Evolutionary conservation across 192 early-diverging fungal species (phyloP).

Genomic region (Funneliformis mosseae): DNA sequence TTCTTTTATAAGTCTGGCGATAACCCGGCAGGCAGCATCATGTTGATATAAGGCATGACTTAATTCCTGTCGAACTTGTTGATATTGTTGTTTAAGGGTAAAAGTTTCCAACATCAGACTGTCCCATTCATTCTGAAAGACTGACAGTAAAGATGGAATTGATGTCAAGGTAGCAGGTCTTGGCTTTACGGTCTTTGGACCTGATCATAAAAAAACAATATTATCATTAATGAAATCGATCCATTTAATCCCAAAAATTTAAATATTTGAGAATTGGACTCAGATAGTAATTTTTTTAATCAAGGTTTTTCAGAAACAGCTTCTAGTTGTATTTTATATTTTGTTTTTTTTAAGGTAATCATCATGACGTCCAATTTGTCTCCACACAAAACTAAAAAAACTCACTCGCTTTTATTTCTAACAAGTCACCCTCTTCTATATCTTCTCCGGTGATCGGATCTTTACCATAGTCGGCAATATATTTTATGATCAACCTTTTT

Average conservation of each 20-base stretch:
- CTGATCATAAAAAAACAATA: constrained; percentile 33
- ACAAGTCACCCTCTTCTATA: constrained; percentile 70
- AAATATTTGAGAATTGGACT: neutral
- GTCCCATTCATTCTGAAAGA: constrained; percentile 97
- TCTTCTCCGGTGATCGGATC: constrained; percentile 82
- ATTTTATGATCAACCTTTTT: constrained; percentile 82
- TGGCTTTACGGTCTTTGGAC: constrained; percentile 72
- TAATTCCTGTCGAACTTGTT: constrained; percentile 88
- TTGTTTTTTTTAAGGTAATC: neutral
- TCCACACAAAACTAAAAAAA: neutral
- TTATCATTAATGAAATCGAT: neutral
- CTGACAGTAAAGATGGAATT: constrained; percentile 83
- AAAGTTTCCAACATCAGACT: constrained; percentile 94
- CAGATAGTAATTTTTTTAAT: neutral
- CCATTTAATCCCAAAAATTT: neutral
- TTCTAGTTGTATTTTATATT: constrained; percentile 5
- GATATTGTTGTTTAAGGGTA: constrained; percentile 89
- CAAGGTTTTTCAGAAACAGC: constrained; percentile 14
- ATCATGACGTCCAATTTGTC: neutral
- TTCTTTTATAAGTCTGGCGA: constrained; percentile 89
- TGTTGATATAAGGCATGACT: constrained; percentile 94
- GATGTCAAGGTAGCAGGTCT: constrained; percentile 90
- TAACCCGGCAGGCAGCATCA: constrained; percentile 94
- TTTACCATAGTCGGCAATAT: constrained; percentile 78
- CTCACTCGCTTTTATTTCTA: constrained; percentile 68